Percentiles rank a stretch among this genome's conserved stretches.
Conservation (phyloP, 306 rosid species). For the Begonia fuchsioides region DNA sequence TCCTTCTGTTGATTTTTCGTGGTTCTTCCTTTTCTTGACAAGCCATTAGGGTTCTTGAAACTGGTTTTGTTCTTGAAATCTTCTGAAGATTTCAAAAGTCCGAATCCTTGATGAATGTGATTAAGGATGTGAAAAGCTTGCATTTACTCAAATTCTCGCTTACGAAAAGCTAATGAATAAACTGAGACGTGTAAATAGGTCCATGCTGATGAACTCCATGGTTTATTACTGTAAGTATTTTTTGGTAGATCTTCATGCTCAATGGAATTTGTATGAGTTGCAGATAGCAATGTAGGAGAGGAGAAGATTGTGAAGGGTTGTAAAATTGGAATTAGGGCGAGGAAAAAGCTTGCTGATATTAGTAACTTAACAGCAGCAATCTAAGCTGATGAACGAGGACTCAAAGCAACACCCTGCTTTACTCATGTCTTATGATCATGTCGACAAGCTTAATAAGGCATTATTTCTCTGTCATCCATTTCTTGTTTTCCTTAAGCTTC, state of each 20-base stretch:
- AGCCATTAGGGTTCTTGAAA: too few species aligned
- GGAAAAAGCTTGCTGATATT: constrained; percentile 52
- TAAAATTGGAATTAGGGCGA: constrained; percentile 23
- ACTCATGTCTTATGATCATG: constrained; percentile 16
- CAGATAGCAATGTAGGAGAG: constrained; percentile 26
- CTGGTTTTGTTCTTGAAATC: too few species aligned
- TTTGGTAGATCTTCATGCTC: background rate
- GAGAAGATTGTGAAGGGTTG: constrained; percentile 21
- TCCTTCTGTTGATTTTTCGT: too few species aligned
- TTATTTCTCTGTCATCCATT: background rate
- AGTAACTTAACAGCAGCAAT: constrained; percentile 42
- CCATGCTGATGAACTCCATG: too few species aligned
- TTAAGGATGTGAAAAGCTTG: too few species aligned
- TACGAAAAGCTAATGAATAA: too few species aligned
- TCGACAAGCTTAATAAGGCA: constrained; percentile 48
- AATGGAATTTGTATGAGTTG: constrained; percentile 1
- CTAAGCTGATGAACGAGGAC: constrained; percentile 10
- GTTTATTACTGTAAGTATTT: constrained; percentile 2
- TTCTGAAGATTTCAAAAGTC: too few species aligned
- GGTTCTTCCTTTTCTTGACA: too few species aligned
- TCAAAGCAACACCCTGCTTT: constrained; percentile 7
- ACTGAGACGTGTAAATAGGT: too few species aligned
- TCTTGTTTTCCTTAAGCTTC: too few species aligned
- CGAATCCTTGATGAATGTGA: too few species aligned
- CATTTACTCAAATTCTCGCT: too few species aligned